Percentiles rank a stretch among this genome's conserved stretches.
Evolutionary conservation across 441 rosid genomes (phyloP).

Genomic region (Viola pubescens): DNA sequence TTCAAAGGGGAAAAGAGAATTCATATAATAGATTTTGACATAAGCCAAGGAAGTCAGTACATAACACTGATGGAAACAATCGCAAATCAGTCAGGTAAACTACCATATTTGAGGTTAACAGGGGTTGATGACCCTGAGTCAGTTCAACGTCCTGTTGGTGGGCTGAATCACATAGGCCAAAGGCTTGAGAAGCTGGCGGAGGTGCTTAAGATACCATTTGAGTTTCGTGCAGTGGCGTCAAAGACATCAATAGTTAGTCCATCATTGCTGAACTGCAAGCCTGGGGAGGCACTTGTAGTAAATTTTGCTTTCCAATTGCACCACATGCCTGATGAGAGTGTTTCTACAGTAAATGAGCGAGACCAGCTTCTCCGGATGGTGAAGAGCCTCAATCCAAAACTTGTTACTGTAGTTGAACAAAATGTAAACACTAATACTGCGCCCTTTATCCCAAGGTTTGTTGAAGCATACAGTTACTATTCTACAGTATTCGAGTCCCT

Average conservation of each 20-base stretch:
- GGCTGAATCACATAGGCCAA: constrained; percentile 63
- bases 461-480: constrained; percentile 84
- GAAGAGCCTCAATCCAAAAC: constrained; percentile 80
- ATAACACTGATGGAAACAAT: constrained; percentile 69
- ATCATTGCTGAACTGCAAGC: constrained; percentile 46
- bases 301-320: constrained; percentile 97
- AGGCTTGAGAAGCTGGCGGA: constrained; percentile 78
- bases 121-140: constrained; percentile 97
- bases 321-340: constrained; percentile 99
- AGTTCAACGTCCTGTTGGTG: constrained; percentile 77
- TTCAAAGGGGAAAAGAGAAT: constrained; percentile 65
- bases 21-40: constrained; percentile 87
- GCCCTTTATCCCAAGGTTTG: constrained; percentile 73
- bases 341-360: constrained; percentile 76
- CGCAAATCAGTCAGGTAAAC: constrained; percentile 42
- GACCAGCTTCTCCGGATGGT: constrained; percentile 92
- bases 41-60: constrained; percentile 95
- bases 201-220: constrained; percentile 54
- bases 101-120: constrained; percentile 64
- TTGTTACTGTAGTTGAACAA: constrained; percentile 90
- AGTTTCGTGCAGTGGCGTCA: constrained; percentile 67
- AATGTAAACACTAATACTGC: constrained; percentile 90
- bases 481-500: constrained; percentile 90
- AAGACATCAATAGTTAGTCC: constrained; percentile 68
- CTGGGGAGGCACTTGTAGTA: constrained; percentile 70